Conservation (phyloP, 2,329 filamentous ascomycete species). For the Colletotrichum eleusines region DNA sequence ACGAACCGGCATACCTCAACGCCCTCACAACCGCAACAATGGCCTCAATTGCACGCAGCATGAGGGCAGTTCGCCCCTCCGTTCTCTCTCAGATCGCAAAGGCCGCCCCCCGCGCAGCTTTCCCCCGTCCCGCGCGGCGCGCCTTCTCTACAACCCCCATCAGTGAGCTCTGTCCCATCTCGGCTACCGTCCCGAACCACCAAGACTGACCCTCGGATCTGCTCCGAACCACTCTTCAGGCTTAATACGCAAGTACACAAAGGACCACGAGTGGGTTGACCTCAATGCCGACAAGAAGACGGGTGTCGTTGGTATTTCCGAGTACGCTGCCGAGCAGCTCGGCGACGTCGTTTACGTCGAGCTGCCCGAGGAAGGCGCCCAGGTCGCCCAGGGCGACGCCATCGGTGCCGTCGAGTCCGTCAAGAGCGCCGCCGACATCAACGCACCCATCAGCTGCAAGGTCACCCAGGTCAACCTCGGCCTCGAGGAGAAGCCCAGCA, state of each 20-base stretch:
- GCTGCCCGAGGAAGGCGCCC: conserved; percentile 79
- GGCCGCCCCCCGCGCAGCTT: conserved; percentile 50
- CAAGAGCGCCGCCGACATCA: conserved; percentile 98
- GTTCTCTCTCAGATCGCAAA: conserved; percentile 56
- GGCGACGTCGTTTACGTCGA: conserved; percentile 98
- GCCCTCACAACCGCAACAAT: conserved; percentile 54
- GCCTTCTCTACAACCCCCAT: conserved; percentile 56
- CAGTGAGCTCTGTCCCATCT: conserved; percentile 47
- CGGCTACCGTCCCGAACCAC: conserved; percentile 17
- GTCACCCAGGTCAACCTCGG: conserved; percentile 79
- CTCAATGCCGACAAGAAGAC: conserved; percentile 84
- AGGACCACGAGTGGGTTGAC: conserved; percentile 99
- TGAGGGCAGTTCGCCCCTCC: conserved; percentile 63
- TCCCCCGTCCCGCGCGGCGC: conserved; percentile 58
- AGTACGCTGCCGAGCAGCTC: conserved; percentile 91
- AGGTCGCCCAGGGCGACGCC: conserved; percentile 81
- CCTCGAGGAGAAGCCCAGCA: conserved; percentile 86
- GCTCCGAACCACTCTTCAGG: conserved; percentile 54
- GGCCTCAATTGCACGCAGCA: conserved; percentile 71
- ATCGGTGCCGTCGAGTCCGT: conserved; percentile 98
- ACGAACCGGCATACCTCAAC: conserved; percentile 27
- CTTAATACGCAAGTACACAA: conserved; percentile 86
- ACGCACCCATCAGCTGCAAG: conserved; percentile 84
- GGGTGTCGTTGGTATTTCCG: conserved; percentile 86
- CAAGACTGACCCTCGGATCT: conserved; percentile 28